Evolutionary conservation across 495 filamentous ascomycete genomes (phyloP), one percentile per base, ranked within the genome.

Genomic region (Bacidia rubella): DNA sequence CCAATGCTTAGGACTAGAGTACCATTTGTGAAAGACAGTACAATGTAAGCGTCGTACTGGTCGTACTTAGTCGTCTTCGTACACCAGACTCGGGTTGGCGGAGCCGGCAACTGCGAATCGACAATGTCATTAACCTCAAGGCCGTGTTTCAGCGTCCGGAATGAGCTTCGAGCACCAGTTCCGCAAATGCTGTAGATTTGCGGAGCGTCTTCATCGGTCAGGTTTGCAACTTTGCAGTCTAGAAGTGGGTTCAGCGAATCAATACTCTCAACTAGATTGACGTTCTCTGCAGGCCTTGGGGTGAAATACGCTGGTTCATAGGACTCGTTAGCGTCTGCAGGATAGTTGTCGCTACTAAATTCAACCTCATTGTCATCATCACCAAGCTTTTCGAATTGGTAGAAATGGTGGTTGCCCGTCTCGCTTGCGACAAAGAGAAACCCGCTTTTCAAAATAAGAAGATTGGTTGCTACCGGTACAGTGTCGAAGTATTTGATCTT

Each of bases 401-500:
- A 97, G 54, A 99, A 89, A 56, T 89, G 81, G 62, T 94, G 87
- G 55, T 95, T 90, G 15, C 93, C 93, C 44, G 82, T 83, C 66
- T 97, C 90, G 63, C 85, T 85, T 12, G 90, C 92, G 35, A 90
- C 84, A 63, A 90, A 99, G 26, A 97, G 74, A 65, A 95, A 97
- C 11, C 92, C 93, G 55, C 90, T 96, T 67, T 95, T 95, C 56
- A 97, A 68, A 57, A 99, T 94, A 63, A 87, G 83, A 15, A 99
- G 73, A 59, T 76, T 89, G 0, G 86, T 78, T 0, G 90, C 88
- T 38, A 92, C 70, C 0, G 93, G 92, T 7, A 96, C 86, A 0
- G 93, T 97, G 57, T 97, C 93, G 57, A 96, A 99, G 62, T 96
- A 97, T 65, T 95, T 95, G 69, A 99, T 90, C 64, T 87, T 93